Evolutionary conservation across 495 filamentous ascomycete species (phyloP), one percentile per base, ranked within the genome.

Genomic region (Penicillium roqueforti): DNA sequence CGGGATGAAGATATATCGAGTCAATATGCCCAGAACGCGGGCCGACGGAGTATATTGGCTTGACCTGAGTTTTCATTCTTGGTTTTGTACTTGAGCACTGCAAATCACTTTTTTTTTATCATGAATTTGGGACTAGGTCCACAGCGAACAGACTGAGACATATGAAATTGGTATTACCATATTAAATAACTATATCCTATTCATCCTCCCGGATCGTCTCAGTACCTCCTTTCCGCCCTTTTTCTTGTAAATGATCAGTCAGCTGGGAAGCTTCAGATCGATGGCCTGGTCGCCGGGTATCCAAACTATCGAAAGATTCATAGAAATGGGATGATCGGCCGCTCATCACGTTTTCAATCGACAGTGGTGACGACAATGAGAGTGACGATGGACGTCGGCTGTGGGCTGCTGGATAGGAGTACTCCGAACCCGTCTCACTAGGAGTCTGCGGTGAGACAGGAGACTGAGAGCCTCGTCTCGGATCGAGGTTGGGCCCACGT

Each of bases 331-430:
- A 60, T 8, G 14, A 26, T 1, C 51, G 50, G 1, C 51, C 44
- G 2, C 25, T 54, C 4, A 63, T 38, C n/a, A 63, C 52, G 20
- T 55, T 50, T 28, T 60, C 58, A 37, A 63, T 63, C 3, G 61
- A 63, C 29, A 31, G 5, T 14, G 56, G 36, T 3, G 55, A 36
- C 3, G 51, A 36, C 0, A 37, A 43, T 9, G 59, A 55, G 4
- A 53, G 46, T 3, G 57, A 51, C 0, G 54, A 60, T 6, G 51
- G 42, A 7, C 43, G 56, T 5, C 61, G 25, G 20, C 53, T 37
- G 8, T 47, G 57, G 4, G 48, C 53, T 44, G 9, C 23, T 29
- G 41, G 20, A 34, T 38, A 20, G 36, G 45, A 51, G n/a, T 26
- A 41, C 47, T 22, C 36, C 9, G 54, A 40, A 0, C 49, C 54